Base-by-base conservation (phyloP, 1,139 yeast genomes). In the Yarrowia galli region DNA sequence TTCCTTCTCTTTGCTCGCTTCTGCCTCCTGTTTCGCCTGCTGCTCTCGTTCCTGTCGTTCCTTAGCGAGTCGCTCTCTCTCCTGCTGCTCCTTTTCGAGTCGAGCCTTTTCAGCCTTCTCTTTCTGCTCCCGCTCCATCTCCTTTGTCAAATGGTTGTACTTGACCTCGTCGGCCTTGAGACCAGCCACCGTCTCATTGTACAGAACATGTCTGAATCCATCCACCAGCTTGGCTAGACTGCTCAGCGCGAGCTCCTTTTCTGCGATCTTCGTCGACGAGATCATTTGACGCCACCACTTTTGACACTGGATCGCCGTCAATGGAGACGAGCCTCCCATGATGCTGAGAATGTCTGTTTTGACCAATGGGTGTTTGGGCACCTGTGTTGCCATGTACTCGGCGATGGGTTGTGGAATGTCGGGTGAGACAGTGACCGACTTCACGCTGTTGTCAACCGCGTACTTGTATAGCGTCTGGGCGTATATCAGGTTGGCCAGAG, bases 391-490 rank as follows among this genome's bases (percentile, higher is more conserved):
- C 49, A 58, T 18, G 32, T 58, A 58, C 18, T 58, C 64, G 15
- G 64, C 64, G 10, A 58, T 20, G 6, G 64, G 20, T 20, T 18
- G 51, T 3, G 64, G 46, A 16, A 58, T 58, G n/a, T 58, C 51
- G 2, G 64, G 64, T 15, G 42, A 58, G 1, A 58, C 49, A 4
- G 42, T 16, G 20, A 58, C 40, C 7, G 64, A n/a, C 10, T 32
- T 40, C 32, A 67, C 69, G 32, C 71, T 73, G 28, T 71, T 68
- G 49, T 74, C 75, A 20, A 72, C 68, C n/a, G 73, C 74, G 64
- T 73, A 75, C 63, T 74, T 75, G 69, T 74, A 76, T 20, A 76
- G 74, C 2, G 76, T 73, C 68, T 76, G 78, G 5, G 78, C 77
- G 70, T 75, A 76, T 56, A 76, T 69, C 69, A 76, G 70, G 64